phyloP scores from a whole-genome alignment of 2,329 filamentous ascomycete species.

The Torrubiella hemipterigena region DNA sequence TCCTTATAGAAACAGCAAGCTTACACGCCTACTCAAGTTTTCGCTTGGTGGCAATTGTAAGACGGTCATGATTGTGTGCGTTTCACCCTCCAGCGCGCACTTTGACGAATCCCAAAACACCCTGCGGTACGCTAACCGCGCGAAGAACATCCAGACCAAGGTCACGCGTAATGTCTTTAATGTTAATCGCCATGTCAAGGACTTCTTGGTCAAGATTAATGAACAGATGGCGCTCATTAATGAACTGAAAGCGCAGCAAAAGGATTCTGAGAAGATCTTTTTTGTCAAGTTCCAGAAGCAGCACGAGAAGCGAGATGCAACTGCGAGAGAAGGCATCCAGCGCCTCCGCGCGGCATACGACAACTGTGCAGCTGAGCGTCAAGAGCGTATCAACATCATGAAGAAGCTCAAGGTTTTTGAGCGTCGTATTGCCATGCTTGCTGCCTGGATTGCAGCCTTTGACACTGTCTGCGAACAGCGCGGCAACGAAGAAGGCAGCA shows the following conservation, averaged over 20 bases:
- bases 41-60: conserved; percentile 96
- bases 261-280: conserved; percentile 70
- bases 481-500: conserved; percentile 47
- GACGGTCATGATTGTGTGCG: conserved; percentile 99
- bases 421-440: conserved; percentile 74
- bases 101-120: conserved; percentile 99
- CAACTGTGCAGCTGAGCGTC: conserved; percentile 62
- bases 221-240: conserved; percentile 97
- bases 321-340: conserved; percentile 65
- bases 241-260: conserved; percentile 85
- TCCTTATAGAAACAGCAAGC: conserved; percentile 94
- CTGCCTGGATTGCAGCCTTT: conserved; percentile 86
- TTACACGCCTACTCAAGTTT: conserved; percentile 91
- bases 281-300: conserved; percentile 88
- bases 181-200: conserved; percentile 97
- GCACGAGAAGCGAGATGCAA: conserved; percentile 66
- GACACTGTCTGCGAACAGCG: conserved; percentile 66
- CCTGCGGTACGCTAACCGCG: conserved; percentile 88
- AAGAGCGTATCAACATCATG: conserved; percentile 68
- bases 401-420: conserved; percentile 75
- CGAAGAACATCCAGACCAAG: conserved; percentile 99
- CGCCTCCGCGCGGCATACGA: conserved; percentile 78
- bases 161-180: conserved; percentile 99
- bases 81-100: conserved; percentile 90
- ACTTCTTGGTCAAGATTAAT: conserved; percentile 98